phyloP scores from a whole-genome alignment of 192 early-diverging fungal species.

The Kickxella alabastrina region DNA sequence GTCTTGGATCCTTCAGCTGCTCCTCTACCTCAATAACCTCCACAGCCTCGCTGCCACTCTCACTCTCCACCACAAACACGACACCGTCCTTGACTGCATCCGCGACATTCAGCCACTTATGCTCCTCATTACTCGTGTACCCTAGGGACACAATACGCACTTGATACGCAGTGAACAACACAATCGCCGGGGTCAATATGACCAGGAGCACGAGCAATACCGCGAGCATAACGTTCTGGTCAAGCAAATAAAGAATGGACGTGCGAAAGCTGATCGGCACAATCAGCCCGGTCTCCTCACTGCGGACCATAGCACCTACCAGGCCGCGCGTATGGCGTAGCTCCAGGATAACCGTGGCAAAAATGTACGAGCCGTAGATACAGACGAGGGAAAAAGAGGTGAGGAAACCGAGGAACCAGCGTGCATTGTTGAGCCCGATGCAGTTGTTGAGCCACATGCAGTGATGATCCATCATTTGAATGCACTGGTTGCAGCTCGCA shows the following conservation, averaged over 20 bases:
- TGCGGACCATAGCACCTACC: conserved; percentile 9
- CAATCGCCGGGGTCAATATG: conserved; percentile 36
- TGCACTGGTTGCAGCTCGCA: conserved; percentile 37
- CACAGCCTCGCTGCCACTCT: not conserved
- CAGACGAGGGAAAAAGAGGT: conserved; percentile 30
- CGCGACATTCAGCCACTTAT: conserved; percentile 44
- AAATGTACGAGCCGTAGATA: conserved; percentile 35
- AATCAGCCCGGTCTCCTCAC: conserved; percentile 15
- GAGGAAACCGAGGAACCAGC: conserved; percentile 47
- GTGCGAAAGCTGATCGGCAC: conserved; percentile 26
- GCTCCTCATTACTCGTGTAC: conserved; percentile 48
- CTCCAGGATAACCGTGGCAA: conserved; percentile 32
- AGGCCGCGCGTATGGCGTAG: conserved; percentile 28
- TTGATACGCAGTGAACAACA: conserved; percentile 35
- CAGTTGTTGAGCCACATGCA: conserved; percentile 56
- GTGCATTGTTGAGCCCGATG: conserved; percentile 47
- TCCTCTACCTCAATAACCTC: conserved; percentile 43
- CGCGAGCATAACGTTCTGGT: conserved; percentile 23
- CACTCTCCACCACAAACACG: conserved; percentile 22
- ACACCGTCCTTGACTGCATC: conserved; percentile 43
- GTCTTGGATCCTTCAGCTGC: conserved; percentile 23
- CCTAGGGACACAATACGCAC: conserved; percentile 43
- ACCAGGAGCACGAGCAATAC: conserved; percentile 30
- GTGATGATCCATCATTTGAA: conserved; percentile 52
- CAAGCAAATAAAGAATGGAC: conserved; percentile 34